Base-by-base conservation (phyloP, 1,284 basidiomycete species). In the Singerocomus inundabilis region DNA sequence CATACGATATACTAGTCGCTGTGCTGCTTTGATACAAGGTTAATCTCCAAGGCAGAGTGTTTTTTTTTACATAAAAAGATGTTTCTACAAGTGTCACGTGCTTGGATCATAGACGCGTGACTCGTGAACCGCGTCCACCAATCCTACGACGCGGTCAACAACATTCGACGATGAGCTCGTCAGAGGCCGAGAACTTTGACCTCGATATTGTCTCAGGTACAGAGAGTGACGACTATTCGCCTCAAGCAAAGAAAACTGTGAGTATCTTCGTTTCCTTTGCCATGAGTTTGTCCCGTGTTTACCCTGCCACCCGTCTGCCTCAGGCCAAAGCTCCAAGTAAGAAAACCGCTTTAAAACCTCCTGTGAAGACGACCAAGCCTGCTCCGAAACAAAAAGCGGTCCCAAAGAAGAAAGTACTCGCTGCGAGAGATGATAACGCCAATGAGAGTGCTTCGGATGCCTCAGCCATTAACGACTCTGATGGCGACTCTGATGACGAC, bases 341-440 rank as follows among this genome's bases (percentile, higher is more conserved):
- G 57, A 81, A 77, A 54, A 44, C 62, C 6, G 44, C 57, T 25
- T 58, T 69, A 15, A 70, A 81, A 56, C 63, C 79, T 4, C 67
- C 75, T 1, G 44, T 59, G 1, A 72, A 71, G 60, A 44, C 62
- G 10, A 60, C 70, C 11, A 79, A 76, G 55, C 57, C 75, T 0
- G 60, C 74, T 0, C 52, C 72, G 1, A 81, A 75, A 56, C 28
- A 67, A 0, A 75, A 71, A 45, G 64, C 73, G 10, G 70, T 71
- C 4, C 64, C 81, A 12, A 91, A 89, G 79, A 90, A 90, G 77
- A 88, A 85, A 56, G 80, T 80, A 44, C 78, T 84, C 47, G 79
- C 71, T 18, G 80, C 85, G 47, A 79, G 80, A 61, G 80, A 88
- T 58, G 78, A 80, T 51, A 83, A 82, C 55, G 74, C 71, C 26